Evolutionary conservation across 169 alveolate species (phyloP).

Genomic region (Plasmodium cynomolgi): DNA sequence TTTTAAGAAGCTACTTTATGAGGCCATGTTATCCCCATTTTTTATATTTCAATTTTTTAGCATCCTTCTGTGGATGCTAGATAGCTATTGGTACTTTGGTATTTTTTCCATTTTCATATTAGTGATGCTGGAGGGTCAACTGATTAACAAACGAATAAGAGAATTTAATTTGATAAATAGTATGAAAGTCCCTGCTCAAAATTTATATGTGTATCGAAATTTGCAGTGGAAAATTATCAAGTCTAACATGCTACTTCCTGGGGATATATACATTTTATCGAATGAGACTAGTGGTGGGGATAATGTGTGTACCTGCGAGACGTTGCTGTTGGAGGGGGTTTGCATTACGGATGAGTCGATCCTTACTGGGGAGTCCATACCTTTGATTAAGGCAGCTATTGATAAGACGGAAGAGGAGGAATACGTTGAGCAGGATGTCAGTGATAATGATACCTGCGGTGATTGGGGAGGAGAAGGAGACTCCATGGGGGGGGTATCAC

Average conservation of each 20-base stretch:
- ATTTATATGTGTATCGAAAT: conserved; percentile 89
- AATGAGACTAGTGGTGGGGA: conserved; percentile 74
- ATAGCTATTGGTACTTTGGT: conserved; percentile 96
- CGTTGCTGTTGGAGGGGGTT: conserved; percentile 79
- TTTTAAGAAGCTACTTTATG: conserved; percentile 92
- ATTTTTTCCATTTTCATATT: conserved; percentile 92
- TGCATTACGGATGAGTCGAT: conserved; percentile 88
- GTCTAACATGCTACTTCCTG: conserved; percentile 94
- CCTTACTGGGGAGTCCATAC: conserved; percentile 90
- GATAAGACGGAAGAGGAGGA: conserved; percentile 29
- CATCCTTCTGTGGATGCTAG: conserved; percentile 95
- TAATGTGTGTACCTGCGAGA: conserved; percentile 61
- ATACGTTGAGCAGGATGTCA: conserved; percentile 1
- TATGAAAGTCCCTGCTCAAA: conserved; percentile 93
- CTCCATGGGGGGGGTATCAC: neutral
- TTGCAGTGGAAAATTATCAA: conserved; percentile 90
- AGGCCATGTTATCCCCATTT: conserved; percentile 96
- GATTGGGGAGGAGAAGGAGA: neutral
- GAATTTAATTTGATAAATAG: conserved; percentile 85
- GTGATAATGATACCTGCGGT: neutral
- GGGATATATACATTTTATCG: conserved; percentile 89
- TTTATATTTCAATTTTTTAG: conserved; percentile 96
- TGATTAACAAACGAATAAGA: conserved; percentile 84
- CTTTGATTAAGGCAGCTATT: conserved; percentile 84
- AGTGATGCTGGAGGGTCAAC: conserved; percentile 88